Percentiles rank a stretch among this genome's conserved stretches.
phyloP scores from a whole-genome alignment of 2,329 filamentous ascomycete genomes.

The Trichophyton mentagrophytes region DNA sequence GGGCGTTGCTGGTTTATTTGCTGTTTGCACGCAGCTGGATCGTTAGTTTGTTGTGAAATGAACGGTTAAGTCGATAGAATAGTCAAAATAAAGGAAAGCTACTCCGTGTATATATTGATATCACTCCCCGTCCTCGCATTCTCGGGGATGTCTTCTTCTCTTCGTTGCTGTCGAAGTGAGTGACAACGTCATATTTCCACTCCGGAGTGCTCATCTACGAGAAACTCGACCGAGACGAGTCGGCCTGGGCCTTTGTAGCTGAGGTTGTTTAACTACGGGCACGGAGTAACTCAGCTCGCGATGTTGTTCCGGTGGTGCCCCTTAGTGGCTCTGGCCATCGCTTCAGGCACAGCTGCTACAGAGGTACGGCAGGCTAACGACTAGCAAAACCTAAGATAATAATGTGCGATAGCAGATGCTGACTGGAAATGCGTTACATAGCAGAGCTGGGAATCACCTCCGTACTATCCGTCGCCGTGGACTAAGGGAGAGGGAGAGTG shows the following conservation, averaged over 20 bases:
- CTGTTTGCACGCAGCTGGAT: background rate
- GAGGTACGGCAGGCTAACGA: background rate
- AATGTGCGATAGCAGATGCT: background rate
- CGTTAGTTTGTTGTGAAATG: no score
- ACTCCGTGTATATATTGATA: background rate
- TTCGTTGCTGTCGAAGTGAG: background rate
- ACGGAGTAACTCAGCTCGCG: background rate
- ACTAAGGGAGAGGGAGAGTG: conserved; percentile 61
- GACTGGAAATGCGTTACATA: background rate
- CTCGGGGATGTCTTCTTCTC: background rate
- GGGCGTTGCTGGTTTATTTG: conserved; percentile 4
- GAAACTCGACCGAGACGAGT: background rate
- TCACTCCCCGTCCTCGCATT: background rate
- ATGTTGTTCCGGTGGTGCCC: conserved; percentile 9
- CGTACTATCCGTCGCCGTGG: conserved; percentile 80
- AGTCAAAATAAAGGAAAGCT: no score
- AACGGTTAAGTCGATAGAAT: no score
- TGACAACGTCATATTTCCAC: background rate
- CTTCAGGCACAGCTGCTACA: background rate
- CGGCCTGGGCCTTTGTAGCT: background rate
- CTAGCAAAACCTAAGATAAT: background rate
- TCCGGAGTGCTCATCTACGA: background rate
- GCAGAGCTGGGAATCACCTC: conserved; percentile 38
- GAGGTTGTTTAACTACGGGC: background rate
- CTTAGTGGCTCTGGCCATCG: conserved; percentile 1